These are phyloP conservation scores for Zizania palustris DNA, from an alignment of 202 grass and related monocot species.

Conservation along the genomic window DNA sequence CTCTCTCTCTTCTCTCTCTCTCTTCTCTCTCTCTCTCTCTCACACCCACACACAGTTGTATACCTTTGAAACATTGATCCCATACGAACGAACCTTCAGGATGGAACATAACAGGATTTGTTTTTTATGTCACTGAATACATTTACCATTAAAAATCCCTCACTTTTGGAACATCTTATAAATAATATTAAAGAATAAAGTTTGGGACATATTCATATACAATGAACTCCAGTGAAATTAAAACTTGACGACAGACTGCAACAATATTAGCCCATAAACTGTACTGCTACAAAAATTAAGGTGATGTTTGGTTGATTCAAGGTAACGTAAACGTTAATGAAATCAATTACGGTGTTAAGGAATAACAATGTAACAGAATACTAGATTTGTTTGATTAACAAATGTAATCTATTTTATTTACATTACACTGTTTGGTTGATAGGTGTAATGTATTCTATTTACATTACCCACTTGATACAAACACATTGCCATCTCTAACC, in stretches of 20 bases:
- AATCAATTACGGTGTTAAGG: no score
- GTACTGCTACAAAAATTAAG: not conserved
- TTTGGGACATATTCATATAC: not conserved
- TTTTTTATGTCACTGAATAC: not conserved
- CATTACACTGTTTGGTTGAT: no score
- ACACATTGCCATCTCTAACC: no score
- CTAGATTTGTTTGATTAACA: no score
- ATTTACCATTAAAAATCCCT: not conserved
- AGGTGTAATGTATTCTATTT: no score
- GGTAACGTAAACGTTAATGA: no score
- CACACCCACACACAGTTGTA: no score
- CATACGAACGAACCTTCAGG: not conserved
- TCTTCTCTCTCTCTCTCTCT: not conserved
- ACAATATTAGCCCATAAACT: not conserved
- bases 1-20: no score
- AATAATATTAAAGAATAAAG: slow-evolving; percentile 5
- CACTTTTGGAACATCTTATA: not conserved
- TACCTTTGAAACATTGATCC: not conserved
- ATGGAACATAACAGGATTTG: not conserved
- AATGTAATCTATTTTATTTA: no score
- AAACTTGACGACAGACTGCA: not conserved
- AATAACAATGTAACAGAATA: no score
- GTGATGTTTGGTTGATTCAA: no score
- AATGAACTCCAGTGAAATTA: not conserved
- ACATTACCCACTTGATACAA: no score